phyloP scores from a whole-genome alignment of 2,329 filamentous ascomycete genomes.

The Pseudogymnoascus sp. region DNA sequence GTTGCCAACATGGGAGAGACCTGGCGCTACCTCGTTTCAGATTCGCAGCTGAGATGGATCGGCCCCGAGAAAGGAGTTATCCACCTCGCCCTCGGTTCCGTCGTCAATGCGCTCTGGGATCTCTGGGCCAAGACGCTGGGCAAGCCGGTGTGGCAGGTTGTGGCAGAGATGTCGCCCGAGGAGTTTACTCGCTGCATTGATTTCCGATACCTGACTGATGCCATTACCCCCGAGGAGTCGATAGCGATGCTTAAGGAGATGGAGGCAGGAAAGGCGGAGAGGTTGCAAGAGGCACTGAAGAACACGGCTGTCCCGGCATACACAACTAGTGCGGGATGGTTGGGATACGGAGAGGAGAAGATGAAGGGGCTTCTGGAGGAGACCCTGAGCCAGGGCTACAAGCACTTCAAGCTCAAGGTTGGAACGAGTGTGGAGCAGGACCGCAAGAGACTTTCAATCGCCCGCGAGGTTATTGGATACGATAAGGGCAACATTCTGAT shows the following conservation, averaged over 20 bases:
- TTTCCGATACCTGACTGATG: conserved; percentile 87
- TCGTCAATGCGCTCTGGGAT: conserved; percentile 87
- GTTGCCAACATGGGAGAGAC: conserved; percentile 75
- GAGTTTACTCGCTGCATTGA: conserved; percentile 81
- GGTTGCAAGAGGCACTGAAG: conserved; percentile 62
- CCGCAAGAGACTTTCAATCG: conserved; percentile 59
- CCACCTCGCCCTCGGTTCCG: conserved; percentile 76
- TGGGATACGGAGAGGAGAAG: conserved; percentile 79
- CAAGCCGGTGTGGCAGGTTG: conserved; percentile 82
- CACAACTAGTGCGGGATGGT: conserved; percentile 80
- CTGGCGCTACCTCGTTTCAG: conserved; percentile 81
- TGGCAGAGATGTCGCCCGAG: conserved; percentile 79
- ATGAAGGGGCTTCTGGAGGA: conserved; percentile 65
- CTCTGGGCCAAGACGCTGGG: conserved; percentile 76
- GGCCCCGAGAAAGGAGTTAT: conserved; percentile 88
- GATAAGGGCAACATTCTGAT: conserved; percentile 77
- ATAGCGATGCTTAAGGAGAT: conserved; percentile 57
- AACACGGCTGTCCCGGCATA: conserved; percentile 76
- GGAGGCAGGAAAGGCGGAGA: conserved; percentile 57
- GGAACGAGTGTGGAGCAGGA: conserved; percentile 65
- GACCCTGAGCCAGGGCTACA: conserved; percentile 66
- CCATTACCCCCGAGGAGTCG: conserved; percentile 75
- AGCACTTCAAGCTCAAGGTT: conserved; percentile 84
- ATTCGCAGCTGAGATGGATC: conserved; percentile 85
- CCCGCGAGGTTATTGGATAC: conserved; percentile 69